Conservation (phyloP, 169 alveolate species). For the Plasmodium coatneyi region DNA sequence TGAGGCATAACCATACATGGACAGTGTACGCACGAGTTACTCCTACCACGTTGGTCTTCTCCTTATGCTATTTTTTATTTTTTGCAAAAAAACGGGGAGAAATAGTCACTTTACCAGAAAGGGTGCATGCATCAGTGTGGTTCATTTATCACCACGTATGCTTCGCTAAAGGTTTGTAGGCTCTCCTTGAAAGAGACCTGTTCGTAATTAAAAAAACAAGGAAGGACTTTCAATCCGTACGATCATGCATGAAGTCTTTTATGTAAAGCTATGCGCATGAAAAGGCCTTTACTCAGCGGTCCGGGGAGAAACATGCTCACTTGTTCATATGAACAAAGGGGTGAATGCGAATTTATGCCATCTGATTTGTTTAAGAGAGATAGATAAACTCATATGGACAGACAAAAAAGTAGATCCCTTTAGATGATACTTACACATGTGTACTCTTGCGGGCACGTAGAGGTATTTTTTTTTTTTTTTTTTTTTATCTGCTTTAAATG, state of each 20-base stretch:
- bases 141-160: neutral
- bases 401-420: neutral
- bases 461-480: slow-evolving; percentile 1
- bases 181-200: slow-evolving; percentile 1
- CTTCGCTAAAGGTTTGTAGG: neutral
- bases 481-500: neutral
- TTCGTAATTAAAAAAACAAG: neutral
- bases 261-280: neutral
- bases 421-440: neutral
- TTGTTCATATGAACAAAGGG: neutral
- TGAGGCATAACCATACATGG: neutral
- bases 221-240: neutral
- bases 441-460: neutral
- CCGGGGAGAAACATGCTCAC: neutral
- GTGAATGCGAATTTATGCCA: neutral
- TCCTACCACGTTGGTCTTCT: neutral
- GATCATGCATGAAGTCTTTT: neutral
- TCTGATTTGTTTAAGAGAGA: neutral
- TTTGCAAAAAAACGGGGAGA: neutral
- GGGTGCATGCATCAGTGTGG: neutral
- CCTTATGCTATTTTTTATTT: neutral
- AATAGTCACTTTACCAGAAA: neutral
- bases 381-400: neutral
- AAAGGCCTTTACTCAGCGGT: neutral
- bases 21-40: neutral